Evolutionary conservation across 2,329 filamentous ascomycete genomes (phyloP).

Genomic region (Colletotrichum sp.): DNA sequence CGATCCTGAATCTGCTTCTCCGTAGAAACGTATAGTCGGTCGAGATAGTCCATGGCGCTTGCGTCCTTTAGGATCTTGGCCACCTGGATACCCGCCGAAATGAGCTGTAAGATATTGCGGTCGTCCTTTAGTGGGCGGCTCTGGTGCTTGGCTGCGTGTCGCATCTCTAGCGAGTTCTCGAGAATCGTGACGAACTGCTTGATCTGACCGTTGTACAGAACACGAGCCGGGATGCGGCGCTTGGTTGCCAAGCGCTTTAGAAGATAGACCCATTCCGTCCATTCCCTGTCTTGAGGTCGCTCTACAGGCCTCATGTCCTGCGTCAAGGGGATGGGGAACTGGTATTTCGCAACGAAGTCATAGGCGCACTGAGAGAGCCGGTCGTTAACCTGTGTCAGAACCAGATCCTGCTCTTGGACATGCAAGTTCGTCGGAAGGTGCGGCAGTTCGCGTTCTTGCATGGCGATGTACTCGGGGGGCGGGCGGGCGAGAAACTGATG

Average conservation of each 20-base stretch:
- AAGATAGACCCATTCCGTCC: conserved; percentile 92
- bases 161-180: conserved; percentile 88
- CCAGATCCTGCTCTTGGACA: conserved; percentile 83
- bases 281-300: conserved; percentile 78
- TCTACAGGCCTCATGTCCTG: conserved; percentile 81
- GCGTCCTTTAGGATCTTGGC: conserved; percentile 88
- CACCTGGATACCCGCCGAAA: conserved; percentile 86
- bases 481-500: conserved; percentile 82
- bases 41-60: conserved; percentile 81
- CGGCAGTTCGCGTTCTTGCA: conserved; percentile 81
- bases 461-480: conserved; percentile 71
- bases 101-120: conserved; percentile 84
- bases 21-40: conserved; percentile 81
- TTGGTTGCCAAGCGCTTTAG: conserved; percentile 86
- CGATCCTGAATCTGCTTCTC: conserved; percentile 80
- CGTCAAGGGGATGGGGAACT: conserved; percentile 85
- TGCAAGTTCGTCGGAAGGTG: conserved; percentile 83
- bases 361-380: conserved; percentile 84
- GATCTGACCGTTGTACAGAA: conserved; percentile 88
- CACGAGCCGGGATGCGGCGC: conserved; percentile 80
- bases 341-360: conserved; percentile 90
- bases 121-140: conserved; percentile 86
- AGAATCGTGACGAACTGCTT: conserved; percentile 89
- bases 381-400: conserved; percentile 82
- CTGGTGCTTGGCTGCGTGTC: conserved; percentile 84